Evolutionary conservation across 805 yeast species (phyloP), one percentile per base, ranked within the genome.

Genomic region (Zygoascus biomembranicola): DNA sequence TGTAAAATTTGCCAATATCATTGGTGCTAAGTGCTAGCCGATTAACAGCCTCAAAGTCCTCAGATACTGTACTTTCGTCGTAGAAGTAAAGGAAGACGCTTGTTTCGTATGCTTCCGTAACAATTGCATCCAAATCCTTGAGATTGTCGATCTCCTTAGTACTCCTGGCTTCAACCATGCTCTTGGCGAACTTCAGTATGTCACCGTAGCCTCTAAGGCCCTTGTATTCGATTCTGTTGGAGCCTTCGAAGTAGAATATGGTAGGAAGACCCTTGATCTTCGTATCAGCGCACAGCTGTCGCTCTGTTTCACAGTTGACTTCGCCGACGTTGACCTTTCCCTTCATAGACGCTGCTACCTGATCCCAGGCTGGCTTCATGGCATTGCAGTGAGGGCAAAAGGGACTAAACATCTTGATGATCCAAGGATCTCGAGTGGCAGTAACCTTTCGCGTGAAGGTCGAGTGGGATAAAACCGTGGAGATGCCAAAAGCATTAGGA

Each of bases 341-440:
- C 52, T 62, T 57, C 53, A 63, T 57, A 43, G 56, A 47, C 13
- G 51, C 50, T 8, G 77, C 75, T 47, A 69, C 59, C 51, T 66
- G 61, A 14, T 54, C 57, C 73, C 74, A 73, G 14, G 66, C 68
- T 5, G 70, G 68, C 8, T 62, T 67, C 65, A 73, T 61, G 8
- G 59, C 60, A 16, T 52, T 55, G 57, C 75, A 73, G 59, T 71
- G 73, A 18, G 70, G 68, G 58, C 76, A 73, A 50, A 64, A 56
- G 9, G 76, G 74, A 5, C 70, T 66, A 57, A 66, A 70, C 57
- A 73, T 73, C 60, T 70, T 69, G 62, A 73, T 55, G 47, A 73
- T 59, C 73, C 75, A 73, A 20, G 71, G 66, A 56, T 69, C 70
- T 31, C 54, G 53, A 20, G 66, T 53, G 4, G 56, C 52, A 8